These are phyloP conservation scores for Phytophthora idaei DNA, from an alignment of 352 stramenopile species.

Conservation along the genomic window DNA sequence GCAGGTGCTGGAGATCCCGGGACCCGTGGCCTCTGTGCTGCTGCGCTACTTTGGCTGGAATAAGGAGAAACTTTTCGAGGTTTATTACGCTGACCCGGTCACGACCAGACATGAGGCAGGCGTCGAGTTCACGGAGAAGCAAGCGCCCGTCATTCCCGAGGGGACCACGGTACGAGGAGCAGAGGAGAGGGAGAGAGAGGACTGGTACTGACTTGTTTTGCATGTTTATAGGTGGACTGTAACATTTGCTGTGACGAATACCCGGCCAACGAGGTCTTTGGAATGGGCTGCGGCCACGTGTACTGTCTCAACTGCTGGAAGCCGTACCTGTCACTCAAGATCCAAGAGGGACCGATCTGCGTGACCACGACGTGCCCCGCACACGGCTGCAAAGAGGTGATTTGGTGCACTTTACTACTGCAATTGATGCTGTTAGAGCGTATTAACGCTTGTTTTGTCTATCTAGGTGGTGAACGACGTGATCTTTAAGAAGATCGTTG, in stretches of 20 bases:
- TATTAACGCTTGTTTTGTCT: background rate
- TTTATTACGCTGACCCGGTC: constrained; percentile 76
- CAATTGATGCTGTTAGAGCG: background rate
- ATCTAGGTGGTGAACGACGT: constrained; percentile 68
- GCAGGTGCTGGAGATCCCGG: constrained; percentile 76
- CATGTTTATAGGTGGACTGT: constrained; percentile 62
- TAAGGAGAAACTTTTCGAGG: constrained; percentile 91
- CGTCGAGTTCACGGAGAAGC: constrained; percentile 61
- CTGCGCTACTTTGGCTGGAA: constrained; percentile 89
- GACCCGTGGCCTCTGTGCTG: constrained; percentile 67
- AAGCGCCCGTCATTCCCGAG: constrained; percentile 39
- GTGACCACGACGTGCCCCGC: constrained; percentile 96
- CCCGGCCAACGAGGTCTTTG: constrained; percentile 69
- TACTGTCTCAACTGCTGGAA: constrained; percentile 95
- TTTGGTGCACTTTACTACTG: background rate
- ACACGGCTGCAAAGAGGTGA: constrained; percentile 94
- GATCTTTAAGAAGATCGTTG: constrained; percentile 76
- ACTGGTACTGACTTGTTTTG: constrained; percentile 12
- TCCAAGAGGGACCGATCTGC: constrained; percentile 93
- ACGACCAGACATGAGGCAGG: constrained; percentile 61
- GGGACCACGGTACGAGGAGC: constrained; percentile 42
- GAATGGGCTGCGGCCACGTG: constrained; percentile 96
- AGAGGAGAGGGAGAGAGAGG: background rate
- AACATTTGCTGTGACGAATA: constrained; percentile 97
- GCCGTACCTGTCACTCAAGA: constrained; percentile 86